Evolutionary conservation across 2,329 filamentous ascomycete genomes (phyloP).

Genomic region (Dactylellina leptospora): DNA sequence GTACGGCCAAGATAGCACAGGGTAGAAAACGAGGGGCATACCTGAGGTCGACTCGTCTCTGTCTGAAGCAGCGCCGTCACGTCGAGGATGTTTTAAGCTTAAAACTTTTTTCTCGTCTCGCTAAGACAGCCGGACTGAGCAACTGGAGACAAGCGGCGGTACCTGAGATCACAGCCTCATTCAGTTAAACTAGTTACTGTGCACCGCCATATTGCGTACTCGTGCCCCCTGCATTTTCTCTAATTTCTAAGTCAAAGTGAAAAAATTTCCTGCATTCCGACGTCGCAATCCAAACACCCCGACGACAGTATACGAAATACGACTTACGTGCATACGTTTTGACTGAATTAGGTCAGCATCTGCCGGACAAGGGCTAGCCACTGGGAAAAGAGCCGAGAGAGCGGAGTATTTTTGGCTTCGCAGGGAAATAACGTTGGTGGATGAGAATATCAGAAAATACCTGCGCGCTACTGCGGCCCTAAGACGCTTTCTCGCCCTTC

Average conservation of each 20-base stretch:
- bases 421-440: neutral
- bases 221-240: conserved; percentile 33
- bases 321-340: too few relatives aligned
- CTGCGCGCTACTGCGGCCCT: conserved; percentile 14
- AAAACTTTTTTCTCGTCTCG: conserved; percentile 39
- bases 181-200: neutral
- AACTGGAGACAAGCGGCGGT: conserved; percentile 15
- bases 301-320: neutral
- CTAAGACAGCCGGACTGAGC: conserved; percentile 14
- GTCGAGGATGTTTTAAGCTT: conserved; percentile 48
- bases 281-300: too few relatives aligned
- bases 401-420: neutral
- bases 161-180: conserved; percentile 24
- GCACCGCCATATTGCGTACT: conserved; percentile 48
- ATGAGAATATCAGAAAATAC: conserved; percentile 27
- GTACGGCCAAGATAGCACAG: too few relatives aligned
- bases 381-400: neutral
- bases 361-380: conserved; percentile 4
- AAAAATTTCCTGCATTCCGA: too few relatives aligned
- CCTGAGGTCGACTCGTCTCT: conserved; percentile 1
- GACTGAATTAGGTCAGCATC: too few relatives aligned
- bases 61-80: conserved; percentile 12
- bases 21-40: too few relatives aligned
- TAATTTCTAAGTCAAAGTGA: too few relatives aligned
- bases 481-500: neutral